Base-by-base conservation (phyloP, 2,329 filamentous ascomycete species). In the Paraphoma sp. region DNA sequence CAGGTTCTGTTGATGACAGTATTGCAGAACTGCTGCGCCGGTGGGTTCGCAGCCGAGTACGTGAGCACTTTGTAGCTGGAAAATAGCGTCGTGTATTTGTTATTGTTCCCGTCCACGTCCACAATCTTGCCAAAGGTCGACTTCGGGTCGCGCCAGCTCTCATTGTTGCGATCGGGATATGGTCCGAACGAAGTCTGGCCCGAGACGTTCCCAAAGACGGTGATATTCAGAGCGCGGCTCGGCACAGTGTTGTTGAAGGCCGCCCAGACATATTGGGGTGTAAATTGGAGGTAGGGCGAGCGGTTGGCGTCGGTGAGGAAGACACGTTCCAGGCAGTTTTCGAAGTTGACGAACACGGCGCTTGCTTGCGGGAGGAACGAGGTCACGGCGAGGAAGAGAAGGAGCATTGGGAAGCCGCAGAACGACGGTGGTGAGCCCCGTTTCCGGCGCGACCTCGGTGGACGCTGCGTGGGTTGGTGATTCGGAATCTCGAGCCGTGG, bases 171-270 rank as follows among this genome's bases (percentile, higher is more conserved):
- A 65, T 83, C 76, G 16, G 83, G 92, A 51, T 92, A 84, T 2
- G 77, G 57, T n/a, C 81, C 79, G 11, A 78, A 71, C 2, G 82
- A 81, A 44, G 84, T 82, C 48, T 89, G 86, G 45, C 95, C 95
- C 8, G 89, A 91, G 30, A 98, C 92, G 76, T 98, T 97, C 49
- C 93, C 94, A 81, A 92, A 98, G 45, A 97, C 85, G 1, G 88
- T 95, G 53, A 97, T 81, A 60, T 86, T 87, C 47, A 99, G 82
- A 41, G 83, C 86, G 71, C 93, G 87, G 48, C 80, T 83, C 4
- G 84, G 74, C 60, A 84, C 79, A 12, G 80, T 75, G 29, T 84
- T 82, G 67, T 92, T 84, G 80, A 96, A 96, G 17, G 80, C 79
- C 54, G 91, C 94, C 68, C 91, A 87, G 54, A 95, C 86, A 65